Evolutionary conservation across 2,329 filamentous ascomycete species (phyloP), one percentile per base, ranked within the genome.

Genomic region (Cercospora sp.): DNA sequence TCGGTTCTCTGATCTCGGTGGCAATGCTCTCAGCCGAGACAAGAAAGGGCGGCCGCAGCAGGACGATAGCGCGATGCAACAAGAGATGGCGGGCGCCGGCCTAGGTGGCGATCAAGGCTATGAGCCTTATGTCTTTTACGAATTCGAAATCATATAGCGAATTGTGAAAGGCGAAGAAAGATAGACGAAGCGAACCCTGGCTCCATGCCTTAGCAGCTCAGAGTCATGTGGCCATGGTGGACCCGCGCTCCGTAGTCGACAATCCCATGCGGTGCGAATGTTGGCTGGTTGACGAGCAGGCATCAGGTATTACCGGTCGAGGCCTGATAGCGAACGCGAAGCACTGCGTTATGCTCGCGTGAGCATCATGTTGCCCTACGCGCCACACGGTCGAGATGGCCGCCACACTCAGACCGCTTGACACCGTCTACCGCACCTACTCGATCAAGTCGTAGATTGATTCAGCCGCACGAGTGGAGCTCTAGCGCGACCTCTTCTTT

Each of bases 111-210:
- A 89, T 64, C 85, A 87, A 74, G 93, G 97, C 79, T 99, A 98
- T 83, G 95, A 93, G 69, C 91, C 95, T 49, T 99, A 96, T 81
- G 95, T 98, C 78, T 97, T 94, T 84, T 99, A 98, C 82, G 92
- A 97, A 79, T 91, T 98, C 78, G 92, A 95, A 78, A 89, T 98
- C 73, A 81, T 82, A 75, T 87, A 80, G 71, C 45, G 61, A 24
- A 24, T 21, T 24, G 18, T 61, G 32, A 32, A 49, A n/a, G 21
- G 37, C 45, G 45, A 26, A 26, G 21, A 13, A 24, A 24, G 21
- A 57, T 64, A 57, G 51, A 64, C 13, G 62, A 57, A 24, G 18
- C 45, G 45, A 7, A 24, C 2, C 16, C 10, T 24, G 45, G 45
- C 45, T 43, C 37, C 37, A 43, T 9, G 16, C 37, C 37, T n/a